phyloP scores from a whole-genome alignment of 78 protist species.

The Chrysochromulina parva region DNA sequence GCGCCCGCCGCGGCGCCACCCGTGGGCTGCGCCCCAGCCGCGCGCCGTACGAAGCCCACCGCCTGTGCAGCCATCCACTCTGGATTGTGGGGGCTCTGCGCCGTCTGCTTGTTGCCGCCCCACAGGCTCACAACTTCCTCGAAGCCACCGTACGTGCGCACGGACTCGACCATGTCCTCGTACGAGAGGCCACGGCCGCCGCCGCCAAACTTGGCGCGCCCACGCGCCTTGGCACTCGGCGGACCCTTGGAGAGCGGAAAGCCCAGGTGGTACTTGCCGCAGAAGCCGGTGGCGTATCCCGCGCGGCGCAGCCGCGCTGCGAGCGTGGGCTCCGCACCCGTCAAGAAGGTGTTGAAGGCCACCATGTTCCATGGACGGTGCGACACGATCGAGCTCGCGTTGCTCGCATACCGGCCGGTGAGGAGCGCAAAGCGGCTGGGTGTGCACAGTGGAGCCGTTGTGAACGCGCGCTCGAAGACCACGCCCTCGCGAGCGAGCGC shows the following conservation, averaged over 20 bases:
- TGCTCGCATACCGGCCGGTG: neutral
- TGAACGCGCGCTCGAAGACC: neutral
- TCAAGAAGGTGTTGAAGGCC: neutral
- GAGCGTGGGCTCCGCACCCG: neutral
- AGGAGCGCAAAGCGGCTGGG: neutral
- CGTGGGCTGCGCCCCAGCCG: too few species aligned
- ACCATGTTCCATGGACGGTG: neutral
- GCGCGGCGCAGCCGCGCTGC: neutral
- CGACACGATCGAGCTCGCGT: neutral
- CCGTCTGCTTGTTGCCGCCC: slow-evolving; percentile 11
- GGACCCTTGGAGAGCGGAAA: neutral
- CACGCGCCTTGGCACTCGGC: neutral
- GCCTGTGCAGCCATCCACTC: neutral
- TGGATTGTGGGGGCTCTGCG: neutral
- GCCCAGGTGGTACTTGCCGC: slow-evolving; percentile 9
- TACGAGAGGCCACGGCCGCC: neutral
- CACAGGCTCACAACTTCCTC: neutral
- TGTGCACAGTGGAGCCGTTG: neutral
- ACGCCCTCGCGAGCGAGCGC: neutral
- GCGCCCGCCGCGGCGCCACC: neutral
- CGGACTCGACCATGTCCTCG: neutral
- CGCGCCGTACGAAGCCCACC: neutral
- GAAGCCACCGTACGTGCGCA: neutral
- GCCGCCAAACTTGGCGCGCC: neutral
- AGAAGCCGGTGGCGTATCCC: neutral